phyloP scores from a whole-genome alignment of 2,329 filamentous ascomycete species.

The Alternaria hordeiaustralica region DNA sequence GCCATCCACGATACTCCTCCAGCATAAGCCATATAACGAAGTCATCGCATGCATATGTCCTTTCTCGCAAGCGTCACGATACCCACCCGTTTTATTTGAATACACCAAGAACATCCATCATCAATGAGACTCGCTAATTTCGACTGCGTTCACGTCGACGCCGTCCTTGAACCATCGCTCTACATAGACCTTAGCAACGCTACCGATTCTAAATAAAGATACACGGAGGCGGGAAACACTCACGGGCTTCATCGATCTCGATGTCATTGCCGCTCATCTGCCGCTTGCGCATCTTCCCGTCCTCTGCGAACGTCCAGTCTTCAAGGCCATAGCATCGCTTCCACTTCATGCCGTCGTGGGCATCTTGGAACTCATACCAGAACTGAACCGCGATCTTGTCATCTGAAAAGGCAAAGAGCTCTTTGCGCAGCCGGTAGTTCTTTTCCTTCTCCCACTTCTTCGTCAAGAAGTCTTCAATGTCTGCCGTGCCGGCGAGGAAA shows the following conservation, averaged over 20 bases:
- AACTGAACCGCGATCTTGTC: conserved; percentile 87
- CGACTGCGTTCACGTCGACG: conserved; percentile 71
- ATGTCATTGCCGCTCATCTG: conserved; percentile 80
- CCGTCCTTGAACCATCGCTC: conserved; percentile 75
- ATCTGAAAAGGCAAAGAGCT: conserved; percentile 78
- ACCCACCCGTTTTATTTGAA: conserved; percentile 19
- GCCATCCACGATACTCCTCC: conserved; percentile 83
- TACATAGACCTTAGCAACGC: conserved; percentile 18
- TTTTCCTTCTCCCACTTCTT: conserved; percentile 77
- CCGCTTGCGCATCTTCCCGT: conserved; percentile 75
- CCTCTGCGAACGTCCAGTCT: conserved; percentile 76
- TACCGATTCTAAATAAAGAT: neutral
- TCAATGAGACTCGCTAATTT: conserved; percentile 74
- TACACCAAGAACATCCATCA: conserved; percentile 23
- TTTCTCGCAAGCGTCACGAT: conserved; percentile 25
- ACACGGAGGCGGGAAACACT: conserved; percentile 1
- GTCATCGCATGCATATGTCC: neutral
- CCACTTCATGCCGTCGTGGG: conserved; percentile 68
- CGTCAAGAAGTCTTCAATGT: conserved; percentile 71
- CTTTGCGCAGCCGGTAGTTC: conserved; percentile 78
- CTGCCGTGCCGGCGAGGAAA: conserved; percentile 73
- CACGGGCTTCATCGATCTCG: conserved; percentile 60
- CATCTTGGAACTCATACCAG: conserved; percentile 84
- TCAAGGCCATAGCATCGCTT: conserved; percentile 80
- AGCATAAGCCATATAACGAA: conserved; percentile 53